Conservation (phyloP, 495 filamentous ascomycete genomes). For the Margaritispora aquatica region DNA sequence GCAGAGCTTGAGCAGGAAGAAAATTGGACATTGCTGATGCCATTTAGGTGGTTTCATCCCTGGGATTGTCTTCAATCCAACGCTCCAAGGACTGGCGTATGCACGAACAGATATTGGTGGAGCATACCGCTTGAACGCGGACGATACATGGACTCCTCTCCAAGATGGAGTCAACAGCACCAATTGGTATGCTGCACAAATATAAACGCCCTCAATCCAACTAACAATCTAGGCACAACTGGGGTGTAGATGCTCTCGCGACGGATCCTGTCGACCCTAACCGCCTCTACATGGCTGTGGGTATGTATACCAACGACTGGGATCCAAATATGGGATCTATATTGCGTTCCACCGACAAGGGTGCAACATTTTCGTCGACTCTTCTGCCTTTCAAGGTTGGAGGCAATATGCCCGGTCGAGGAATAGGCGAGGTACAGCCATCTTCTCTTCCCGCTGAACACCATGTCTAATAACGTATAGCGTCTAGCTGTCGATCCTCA, state of each 20-base stretch:
- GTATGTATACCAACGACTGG: slow-evolving; percentile 52
- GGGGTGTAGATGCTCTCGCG: slow-evolving; percentile 53
- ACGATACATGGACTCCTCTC: slow-evolving; percentile 51
- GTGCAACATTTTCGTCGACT: slow-evolving; percentile 39
- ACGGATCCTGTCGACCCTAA: slow-evolving; percentile 47
- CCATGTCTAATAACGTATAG: background rate
- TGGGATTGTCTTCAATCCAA: slow-evolving; percentile 52
- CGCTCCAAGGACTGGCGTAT: slow-evolving; percentile 48
- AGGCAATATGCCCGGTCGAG: slow-evolving; percentile 58
- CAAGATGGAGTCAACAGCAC: slow-evolving; percentile 42
- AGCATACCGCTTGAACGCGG: slow-evolving; percentile 47
- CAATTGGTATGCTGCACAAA: slow-evolving; percentile 31
- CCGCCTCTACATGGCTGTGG: slow-evolving; percentile 48
- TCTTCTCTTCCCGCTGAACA: background rate
- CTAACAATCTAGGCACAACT: slow-evolving; percentile 31
- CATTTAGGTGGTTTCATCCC: slow-evolving; percentile 45
- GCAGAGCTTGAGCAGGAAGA: background rate
- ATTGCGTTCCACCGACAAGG: slow-evolving; percentile 42
- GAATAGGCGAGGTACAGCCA: slow-evolving; percentile 42
- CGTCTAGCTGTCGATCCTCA: slow-evolving; percentile 52
- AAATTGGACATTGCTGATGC: background rate
- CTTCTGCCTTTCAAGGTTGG: slow-evolving; percentile 51
- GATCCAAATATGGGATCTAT: slow-evolving; percentile 49
- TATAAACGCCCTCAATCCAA: background rate
- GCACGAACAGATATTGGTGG: slow-evolving; percentile 57